Evolutionary conservation across 495 filamentous ascomycete genomes (phyloP).

Genomic region (Penicillium herquei): DNA sequence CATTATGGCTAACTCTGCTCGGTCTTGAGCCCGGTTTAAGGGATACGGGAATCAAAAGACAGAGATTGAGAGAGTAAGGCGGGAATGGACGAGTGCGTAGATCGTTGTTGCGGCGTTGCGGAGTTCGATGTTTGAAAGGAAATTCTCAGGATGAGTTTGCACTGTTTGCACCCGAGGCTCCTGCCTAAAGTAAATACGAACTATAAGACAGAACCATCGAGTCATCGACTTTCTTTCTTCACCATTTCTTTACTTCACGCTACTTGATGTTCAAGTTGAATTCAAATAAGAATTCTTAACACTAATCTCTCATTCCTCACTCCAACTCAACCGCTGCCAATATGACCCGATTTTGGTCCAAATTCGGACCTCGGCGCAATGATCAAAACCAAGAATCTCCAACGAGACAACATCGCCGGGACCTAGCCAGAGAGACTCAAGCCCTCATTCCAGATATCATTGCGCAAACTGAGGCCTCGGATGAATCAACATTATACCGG

Average conservation of each 20-base stretch:
- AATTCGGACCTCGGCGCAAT: no score
- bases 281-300: not conserved
- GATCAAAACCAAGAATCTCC: not conserved
- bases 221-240: no score
- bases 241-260: not conserved
- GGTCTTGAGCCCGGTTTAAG: not conserved
- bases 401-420: constrained; percentile 8
- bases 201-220: no score
- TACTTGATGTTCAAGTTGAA: not conserved
- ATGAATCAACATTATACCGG: not conserved
- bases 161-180: constrained; percentile 33
- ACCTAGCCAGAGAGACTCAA: constrained; percentile 5
- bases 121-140: constrained; percentile 29
- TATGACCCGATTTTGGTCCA: no score
- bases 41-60: not conserved
- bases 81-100: not conserved
- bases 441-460: constrained; percentile 4
- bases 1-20: constrained; percentile 20
- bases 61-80: not conserved
- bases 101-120: constrained; percentile 20
- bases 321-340: no score
- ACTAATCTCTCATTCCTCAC: no score
- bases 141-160: constrained; percentile 40
- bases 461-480: not conserved
- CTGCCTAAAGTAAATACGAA: not conserved